A percentile compares a stretch with the other conserved stretches of the same genome.
Evolutionary conservation across 306 rosid species (phyloP).

Genomic region (Neltuma alba): DNA sequence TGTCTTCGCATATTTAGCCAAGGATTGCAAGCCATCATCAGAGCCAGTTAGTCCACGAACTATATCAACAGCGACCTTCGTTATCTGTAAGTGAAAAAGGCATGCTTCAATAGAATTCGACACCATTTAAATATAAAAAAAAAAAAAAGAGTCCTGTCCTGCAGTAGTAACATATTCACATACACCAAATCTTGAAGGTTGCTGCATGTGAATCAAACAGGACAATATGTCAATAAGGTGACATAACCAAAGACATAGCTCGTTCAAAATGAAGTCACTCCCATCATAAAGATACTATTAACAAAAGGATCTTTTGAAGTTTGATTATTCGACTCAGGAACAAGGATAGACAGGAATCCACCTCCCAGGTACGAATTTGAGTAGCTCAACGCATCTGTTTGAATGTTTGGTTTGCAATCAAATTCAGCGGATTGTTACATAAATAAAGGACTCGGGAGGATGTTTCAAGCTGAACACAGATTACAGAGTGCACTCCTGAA

Average conservation of each 20-base stretch:
- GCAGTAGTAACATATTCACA: neutral
- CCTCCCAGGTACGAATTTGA: neutral
- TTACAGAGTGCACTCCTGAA: neutral
- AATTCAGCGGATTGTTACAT: neutral
- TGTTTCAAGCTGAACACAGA: neutral
- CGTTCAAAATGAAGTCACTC: neutral
- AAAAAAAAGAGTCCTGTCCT: neutral
- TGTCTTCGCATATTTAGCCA: conserved; percentile 50
- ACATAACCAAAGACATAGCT: neutral
- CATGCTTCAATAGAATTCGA: neutral
- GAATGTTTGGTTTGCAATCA: neutral
- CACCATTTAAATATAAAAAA: neutral
- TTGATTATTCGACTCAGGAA: neutral
- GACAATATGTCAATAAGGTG: neutral
- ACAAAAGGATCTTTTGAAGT: neutral
- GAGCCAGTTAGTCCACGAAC: conserved; percentile 93
- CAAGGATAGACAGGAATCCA: neutral
- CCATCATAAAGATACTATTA: neutral
- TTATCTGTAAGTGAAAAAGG: conserved; percentile 45
- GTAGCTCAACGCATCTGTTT: neutral
- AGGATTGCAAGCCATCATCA: conserved; percentile 79
- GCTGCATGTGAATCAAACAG: neutral
- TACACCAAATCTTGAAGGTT: neutral
- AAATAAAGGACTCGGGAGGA: neutral
- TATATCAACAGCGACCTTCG: conserved; percentile 84